Base-by-base conservation (phyloP, 2,329 filamentous ascomycete genomes). In the Fusarium camptoceras region DNA sequence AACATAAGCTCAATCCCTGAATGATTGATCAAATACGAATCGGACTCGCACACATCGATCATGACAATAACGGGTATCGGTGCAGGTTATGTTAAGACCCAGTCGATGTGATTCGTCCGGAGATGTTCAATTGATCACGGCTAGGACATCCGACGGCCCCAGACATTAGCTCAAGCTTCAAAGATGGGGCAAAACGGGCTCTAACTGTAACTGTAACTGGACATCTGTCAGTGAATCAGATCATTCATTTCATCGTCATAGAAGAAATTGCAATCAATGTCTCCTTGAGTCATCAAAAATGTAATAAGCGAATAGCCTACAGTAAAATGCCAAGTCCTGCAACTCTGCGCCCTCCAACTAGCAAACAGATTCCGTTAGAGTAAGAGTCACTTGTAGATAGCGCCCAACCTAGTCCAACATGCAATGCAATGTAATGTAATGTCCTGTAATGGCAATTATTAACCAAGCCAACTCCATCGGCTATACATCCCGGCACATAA, bases 401-500 rank as follows among this genome's bases (percentile, higher is more conserved):
- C 67, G 46, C 54, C 62, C 58, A 47, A 47, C 51, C 55, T 42
- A 55, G 22, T 37, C 34, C 54, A 27, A 20, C 48, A 50, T 34
- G 18, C 18, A 27, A 37, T 37, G 34, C 34, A n/a, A 37, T 37
- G 34, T 18, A n/a, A 37, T 37, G 34, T 18, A 37, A 37, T 37
- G 34, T 37, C 34, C 34, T 37, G 34, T n/a, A 37, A 37, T 37
- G 34, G 34, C 65, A 31, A 68, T 64, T 65, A 55, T 47, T 69
- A 62, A 60, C 60, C 12, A 47, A 44, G 22, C 44, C 48, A 53
- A 62, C 28, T 42, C 24, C 31, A 53, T 55, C 63, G 63, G 63
- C 65, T 66, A 27, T 18, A 9, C 31, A 22, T 66, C 50, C 63
- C 62, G 63, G 25, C 44, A 61, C 27, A 55, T 71, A 68, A 68